Base-by-base conservation (phyloP, 2,329 filamentous ascomycete genomes). In the Nemania diffusa region DNA sequence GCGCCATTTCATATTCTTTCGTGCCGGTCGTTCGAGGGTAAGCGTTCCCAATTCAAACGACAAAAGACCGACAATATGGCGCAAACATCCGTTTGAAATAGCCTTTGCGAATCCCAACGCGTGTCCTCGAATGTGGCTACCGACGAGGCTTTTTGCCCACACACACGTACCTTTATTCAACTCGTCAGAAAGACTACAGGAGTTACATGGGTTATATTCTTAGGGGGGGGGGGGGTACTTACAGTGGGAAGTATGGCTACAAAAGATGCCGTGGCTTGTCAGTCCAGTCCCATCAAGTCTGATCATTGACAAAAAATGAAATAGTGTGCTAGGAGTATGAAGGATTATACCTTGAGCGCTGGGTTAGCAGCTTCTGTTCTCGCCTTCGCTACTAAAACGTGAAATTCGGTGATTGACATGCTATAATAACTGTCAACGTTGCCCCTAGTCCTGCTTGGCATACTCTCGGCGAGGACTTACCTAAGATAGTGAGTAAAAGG, bases 191-290 rank as follows among this genome's bases (percentile, higher is more conserved):
- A 51, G 46, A 58, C 67, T 48, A 29, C 27, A 26, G 52, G 13
- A 17, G 55, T 51, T 42, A 32, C 29, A 52, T 42, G 20, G 27
- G 57, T 48, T n/a, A 37, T 24, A 3, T 50, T 44, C 5, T 61
- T n/a, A n/a, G n/a, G n/a, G 26, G 57, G 22, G 37, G 42, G 22
- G 32, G 44, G 51, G 60, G 15, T 24, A 82, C 86, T 83, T 78
- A 90, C 84, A 90, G 74, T 50, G 86, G 86, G 67, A 90, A 90
- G 75, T 90, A 90, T 34, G 87, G 84, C 87, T 88, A 71, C 46
- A 27, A 27, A 57, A 61, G 29, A 58, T 32, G 42, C 48, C 59
- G 50, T 34, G 48, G 50, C 56, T 68, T 64, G 63, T 66, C 77
- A 69, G 65, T 64, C 51, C 56, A 44, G 46, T 71, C 48, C 70